A percentile compares a stretch with the other conserved stretches of the same genome.
Conservation (phyloP, 2,329 filamentous ascomycete genomes). For the Ophiocordyceps camponoti-leonardi region DNA sequence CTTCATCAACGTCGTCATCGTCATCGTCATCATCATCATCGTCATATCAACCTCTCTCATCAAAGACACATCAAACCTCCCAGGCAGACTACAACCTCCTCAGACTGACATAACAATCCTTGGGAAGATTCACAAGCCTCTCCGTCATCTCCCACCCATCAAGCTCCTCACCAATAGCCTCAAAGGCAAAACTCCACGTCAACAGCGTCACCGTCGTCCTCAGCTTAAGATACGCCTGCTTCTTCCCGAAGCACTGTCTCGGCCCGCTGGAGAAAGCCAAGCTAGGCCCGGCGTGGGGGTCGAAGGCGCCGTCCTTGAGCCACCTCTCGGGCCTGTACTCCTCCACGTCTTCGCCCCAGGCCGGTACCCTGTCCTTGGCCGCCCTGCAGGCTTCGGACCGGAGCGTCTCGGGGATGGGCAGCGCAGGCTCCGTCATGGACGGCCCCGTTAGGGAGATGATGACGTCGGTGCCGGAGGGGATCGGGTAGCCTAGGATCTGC, state of each 20-base stretch:
- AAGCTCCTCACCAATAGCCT: slow-evolving; percentile 4
- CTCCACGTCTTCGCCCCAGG: slow-evolving; percentile 14
- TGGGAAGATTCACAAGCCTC: slow-evolving; percentile 10
- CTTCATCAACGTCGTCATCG: slow-evolving; percentile 45
- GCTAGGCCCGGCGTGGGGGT: slow-evolving; percentile 15
- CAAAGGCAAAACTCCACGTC: slow-evolving; percentile 20
- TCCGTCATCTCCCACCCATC: slow-evolving; percentile 7
- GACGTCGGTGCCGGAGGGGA: slow-evolving; percentile 17
- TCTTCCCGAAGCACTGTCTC: slow-evolving; percentile 20
- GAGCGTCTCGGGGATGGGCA: slow-evolving; percentile 10
- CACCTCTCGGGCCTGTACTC: slow-evolving; percentile 20
- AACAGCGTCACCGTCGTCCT: slow-evolving; percentile 17
- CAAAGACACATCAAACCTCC: background rate
- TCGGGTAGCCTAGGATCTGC: slow-evolving; percentile 12
- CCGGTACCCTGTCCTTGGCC: slow-evolving; percentile 9
- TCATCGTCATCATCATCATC: slow-evolving; percentile 69
- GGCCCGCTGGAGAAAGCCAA: slow-evolving; percentile 18
- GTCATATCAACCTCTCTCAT: background rate
- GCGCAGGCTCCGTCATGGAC: slow-evolving; percentile 10
- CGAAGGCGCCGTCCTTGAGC: slow-evolving; percentile 13
- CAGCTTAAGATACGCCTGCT: slow-evolving; percentile 18
- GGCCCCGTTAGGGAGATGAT: slow-evolving; percentile 12
- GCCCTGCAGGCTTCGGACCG: slow-evolving; percentile 9
- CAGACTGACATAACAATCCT: slow-evolving; percentile 11
- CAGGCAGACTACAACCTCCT: background rate